Evolutionary conservation across 805 yeast species (phyloP).

Genomic region (Saccharomycopsis sp.): DNA sequence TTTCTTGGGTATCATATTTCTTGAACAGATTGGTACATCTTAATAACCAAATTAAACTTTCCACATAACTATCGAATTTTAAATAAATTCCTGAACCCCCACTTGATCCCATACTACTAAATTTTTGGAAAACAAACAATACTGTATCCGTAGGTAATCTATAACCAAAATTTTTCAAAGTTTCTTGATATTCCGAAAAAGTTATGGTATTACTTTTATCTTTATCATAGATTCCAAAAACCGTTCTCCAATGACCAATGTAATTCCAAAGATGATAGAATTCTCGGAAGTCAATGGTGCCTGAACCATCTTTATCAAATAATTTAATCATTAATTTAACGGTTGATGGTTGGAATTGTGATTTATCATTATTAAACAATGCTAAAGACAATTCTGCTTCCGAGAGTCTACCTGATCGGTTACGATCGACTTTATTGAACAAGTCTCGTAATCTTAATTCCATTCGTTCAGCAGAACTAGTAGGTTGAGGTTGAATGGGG

Average conservation of each 20-base stretch:
- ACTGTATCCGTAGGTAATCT: constrained; percentile 48
- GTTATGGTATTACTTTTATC: constrained; percentile 50
- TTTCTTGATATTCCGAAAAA: constrained; percentile 57
- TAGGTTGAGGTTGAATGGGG: constrained; percentile 11
- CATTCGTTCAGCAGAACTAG: constrained; percentile 20
- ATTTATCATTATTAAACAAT: constrained; percentile 47
- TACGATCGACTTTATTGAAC: constrained; percentile 45
- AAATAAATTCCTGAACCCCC: constrained; percentile 29
- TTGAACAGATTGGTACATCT: constrained; percentile 72
- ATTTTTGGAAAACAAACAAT: constrained; percentile 46
- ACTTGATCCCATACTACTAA: constrained; percentile 19
- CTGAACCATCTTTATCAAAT: constrained; percentile 43
- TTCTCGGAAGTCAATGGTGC: constrained; percentile 47
- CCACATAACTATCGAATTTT: constrained; percentile 76
- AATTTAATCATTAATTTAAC: constrained; percentile 53
- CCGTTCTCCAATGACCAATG: constrained; percentile 54
- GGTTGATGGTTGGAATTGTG: constrained; percentile 52
- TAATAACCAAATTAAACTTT: constrained; percentile 64
- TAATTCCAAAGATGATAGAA: constrained; percentile 65
- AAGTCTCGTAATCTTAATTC: constrained; percentile 39
- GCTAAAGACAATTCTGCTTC: constrained; percentile 50
- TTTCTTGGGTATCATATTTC: constrained; percentile 62
- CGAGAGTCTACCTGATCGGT: constrained; percentile 42
- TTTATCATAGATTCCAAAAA: constrained; percentile 51
- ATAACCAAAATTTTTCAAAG: constrained; percentile 60